A percentile compares a stretch with the other conserved stretches of the same genome.
Conservation (phyloP, 257 asterid species). For the Asclepias syriaca region DNA sequence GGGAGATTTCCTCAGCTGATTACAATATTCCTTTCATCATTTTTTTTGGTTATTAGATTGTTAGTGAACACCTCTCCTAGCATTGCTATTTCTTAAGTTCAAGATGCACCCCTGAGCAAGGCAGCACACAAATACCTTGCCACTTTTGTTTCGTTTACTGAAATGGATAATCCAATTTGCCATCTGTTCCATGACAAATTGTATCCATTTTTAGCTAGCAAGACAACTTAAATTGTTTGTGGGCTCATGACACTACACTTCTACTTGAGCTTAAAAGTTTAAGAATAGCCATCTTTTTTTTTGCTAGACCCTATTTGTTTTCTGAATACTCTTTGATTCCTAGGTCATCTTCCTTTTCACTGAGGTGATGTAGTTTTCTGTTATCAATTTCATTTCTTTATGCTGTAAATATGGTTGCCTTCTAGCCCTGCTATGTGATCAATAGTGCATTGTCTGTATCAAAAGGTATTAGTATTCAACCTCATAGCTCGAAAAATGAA, state of each 20-base stretch:
- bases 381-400: background rate
- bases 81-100: background rate
- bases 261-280: background rate
- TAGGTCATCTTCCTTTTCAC: background rate
- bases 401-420: background rate
- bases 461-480: background rate
- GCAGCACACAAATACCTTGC: background rate
- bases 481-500: too few species aligned
- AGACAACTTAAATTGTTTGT: background rate
- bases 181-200: too few species aligned
- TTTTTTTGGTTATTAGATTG: background rate
- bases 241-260: background rate
- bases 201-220: background rate
- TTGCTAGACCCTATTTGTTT: background rate
- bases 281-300: background rate
- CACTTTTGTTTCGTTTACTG: background rate
- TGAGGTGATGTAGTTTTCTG: background rate
- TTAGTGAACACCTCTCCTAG: background rate
- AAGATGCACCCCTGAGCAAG: background rate
- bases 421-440: background rate
- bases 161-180: background rate
- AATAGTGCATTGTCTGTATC: background rate
- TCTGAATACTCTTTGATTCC: background rate
- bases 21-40: background rate
- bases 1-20: background rate